Conservation (phyloP, 108 stramenopile genomes). For the Pseudonitzschia delicatissima region DNA sequence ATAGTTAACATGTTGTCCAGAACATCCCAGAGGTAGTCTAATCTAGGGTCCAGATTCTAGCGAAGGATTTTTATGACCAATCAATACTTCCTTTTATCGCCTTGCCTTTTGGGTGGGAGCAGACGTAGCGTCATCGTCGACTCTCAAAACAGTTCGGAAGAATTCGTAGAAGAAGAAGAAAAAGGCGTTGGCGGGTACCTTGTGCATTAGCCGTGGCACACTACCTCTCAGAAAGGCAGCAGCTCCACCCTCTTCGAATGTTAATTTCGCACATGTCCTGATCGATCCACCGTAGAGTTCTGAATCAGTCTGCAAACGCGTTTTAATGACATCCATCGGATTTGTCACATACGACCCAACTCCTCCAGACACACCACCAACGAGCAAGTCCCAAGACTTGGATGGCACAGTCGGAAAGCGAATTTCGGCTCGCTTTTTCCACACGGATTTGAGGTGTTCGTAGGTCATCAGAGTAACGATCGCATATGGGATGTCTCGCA, state of each 20-base stretch:
- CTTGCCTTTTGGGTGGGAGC: background rate
- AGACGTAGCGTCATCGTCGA: constrained; percentile 38
- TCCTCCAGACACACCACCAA: constrained; percentile 90
- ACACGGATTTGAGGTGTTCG: constrained; percentile 64
- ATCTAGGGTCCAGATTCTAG: no score
- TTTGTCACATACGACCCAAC: constrained; percentile 88
- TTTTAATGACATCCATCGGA: constrained; percentile 94
- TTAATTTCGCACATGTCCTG: constrained; percentile 41
- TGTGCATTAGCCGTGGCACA: constrained; percentile 89
- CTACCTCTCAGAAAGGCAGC: constrained; percentile 86
- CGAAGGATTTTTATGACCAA: no score
- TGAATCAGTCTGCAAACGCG: constrained; percentile 75
- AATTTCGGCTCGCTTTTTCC: constrained; percentile 28
- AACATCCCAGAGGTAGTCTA: no score
- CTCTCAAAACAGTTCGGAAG: constrained; percentile 74
- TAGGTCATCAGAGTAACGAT: constrained; percentile 90
- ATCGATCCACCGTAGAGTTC: constrained; percentile 68
- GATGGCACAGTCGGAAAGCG: constrained; percentile 14
- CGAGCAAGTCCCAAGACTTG: constrained; percentile 65
- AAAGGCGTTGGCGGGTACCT: constrained; percentile 92
- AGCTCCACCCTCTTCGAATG: constrained; percentile 68
- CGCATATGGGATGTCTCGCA: constrained; percentile 95
- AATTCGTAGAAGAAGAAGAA: constrained; percentile 96
- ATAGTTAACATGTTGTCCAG: no score
- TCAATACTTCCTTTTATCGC: no score